Conservation (phyloP, 2,329 filamentous ascomycete genomes). For the Fusarium proliferatum region DNA sequence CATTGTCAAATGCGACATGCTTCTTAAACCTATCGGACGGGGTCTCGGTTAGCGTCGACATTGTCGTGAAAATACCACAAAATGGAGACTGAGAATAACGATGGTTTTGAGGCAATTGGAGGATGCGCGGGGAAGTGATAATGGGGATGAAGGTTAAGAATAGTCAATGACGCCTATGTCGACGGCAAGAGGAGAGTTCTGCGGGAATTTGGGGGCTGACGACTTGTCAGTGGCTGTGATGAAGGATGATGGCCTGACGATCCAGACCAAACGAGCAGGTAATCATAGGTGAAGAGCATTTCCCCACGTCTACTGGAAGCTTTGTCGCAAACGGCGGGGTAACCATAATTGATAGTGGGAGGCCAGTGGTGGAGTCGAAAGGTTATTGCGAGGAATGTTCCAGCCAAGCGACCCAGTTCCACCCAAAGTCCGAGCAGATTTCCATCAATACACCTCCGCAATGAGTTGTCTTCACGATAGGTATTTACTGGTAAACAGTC, state of each 20-base stretch:
- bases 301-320: constrained; percentile 40
- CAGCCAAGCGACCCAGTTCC: constrained; percentile 31
- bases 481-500: neutral
- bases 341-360: constrained; percentile 33
- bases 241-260: constrained; percentile 45
- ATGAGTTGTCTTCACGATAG: neutral
- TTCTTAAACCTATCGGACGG: constrained; percentile 64
- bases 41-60: constrained; percentile 58
- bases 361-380: constrained; percentile 40
- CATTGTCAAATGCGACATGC: constrained; percentile 71
- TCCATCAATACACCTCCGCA: neutral
- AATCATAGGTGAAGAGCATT: constrained; percentile 30
- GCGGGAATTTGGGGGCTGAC: constrained; percentile 45
- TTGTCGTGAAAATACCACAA: constrained; percentile 41
- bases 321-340: constrained; percentile 45
- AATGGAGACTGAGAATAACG: constrained; percentile 14
- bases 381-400: constrained; percentile 27
- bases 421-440: constrained; percentile 5
- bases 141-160: neutral
- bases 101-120: neutral
- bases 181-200: constrained; percentile 18
- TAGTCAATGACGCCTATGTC: constrained; percentile 27
- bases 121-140: constrained; percentile 2
- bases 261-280: constrained; percentile 36
- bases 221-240: constrained; percentile 40